Percentiles rank a stretch among this genome's conserved stretches.
Evolutionary conservation across 2,329 filamentous ascomycete genomes (phyloP).

Genomic region (Botrytis cinerea): DNA sequence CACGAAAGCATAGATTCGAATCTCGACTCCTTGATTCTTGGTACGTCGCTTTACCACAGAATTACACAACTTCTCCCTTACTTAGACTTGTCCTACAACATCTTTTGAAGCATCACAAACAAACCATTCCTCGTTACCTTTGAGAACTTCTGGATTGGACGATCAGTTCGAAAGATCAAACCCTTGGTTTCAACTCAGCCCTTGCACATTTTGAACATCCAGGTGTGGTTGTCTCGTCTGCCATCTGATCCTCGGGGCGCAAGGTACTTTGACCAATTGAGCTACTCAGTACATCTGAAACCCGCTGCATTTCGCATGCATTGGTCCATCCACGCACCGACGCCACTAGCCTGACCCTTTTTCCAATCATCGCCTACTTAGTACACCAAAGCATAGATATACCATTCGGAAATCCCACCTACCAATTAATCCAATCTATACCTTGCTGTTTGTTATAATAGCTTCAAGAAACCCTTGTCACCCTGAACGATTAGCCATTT

Average conservation of each 20-base stretch:
- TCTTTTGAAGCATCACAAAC: conserved; percentile 15
- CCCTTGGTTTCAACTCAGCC: conserved; percentile 17
- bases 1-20: conserved; percentile 15
- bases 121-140: conserved; percentile 12
- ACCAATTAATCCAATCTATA: conserved; percentile 9
- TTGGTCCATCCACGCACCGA: conserved; percentile 18
- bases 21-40: conserved; percentile 6
- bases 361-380: conserved; percentile 6
- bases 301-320: conserved; percentile 18
- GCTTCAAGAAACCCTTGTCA: conserved; percentile 19
- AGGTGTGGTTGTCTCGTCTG: conserved; percentile 20
- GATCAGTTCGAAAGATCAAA: conserved; percentile 6
- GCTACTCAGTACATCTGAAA: conserved; percentile 21
- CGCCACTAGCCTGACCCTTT: conserved; percentile 22
- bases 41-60: conserved; percentile 13
- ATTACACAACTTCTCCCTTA: neutral
- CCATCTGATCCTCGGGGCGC: conserved; percentile 25
- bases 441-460: conserved; percentile 12
- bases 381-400: conserved; percentile 7
- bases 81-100: conserved; percentile 10
- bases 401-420: neutral
- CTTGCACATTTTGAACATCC: conserved; percentile 3
- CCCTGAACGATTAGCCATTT: conserved; percentile 16
- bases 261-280: conserved; percentile 11
- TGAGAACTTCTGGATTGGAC: conserved; percentile 1